Base-by-base conservation (phyloP, 2,329 filamentous ascomycete genomes). In the Ramichloridium luteum region DNA sequence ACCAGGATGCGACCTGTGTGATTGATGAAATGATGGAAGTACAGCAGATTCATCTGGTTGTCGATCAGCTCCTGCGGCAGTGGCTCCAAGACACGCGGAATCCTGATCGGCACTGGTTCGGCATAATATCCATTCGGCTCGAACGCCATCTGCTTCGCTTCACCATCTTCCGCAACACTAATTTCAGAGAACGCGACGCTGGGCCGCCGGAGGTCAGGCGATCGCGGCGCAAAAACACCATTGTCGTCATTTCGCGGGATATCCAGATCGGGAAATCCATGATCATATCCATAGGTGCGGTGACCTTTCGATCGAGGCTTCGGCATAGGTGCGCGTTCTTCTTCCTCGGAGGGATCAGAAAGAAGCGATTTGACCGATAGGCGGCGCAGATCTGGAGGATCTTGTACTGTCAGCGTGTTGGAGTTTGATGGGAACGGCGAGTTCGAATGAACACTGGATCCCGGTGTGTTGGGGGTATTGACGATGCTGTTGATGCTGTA, bases 41-140 rank as follows among this genome's bases (percentile, higher is more conserved):
- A 78, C 43, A 90, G 65, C 39, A 90, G 56, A 47, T 90, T 88
- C 72, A 88, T 88, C 1, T 74, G 78, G 45, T 83, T 86, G 22
- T 78, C 70, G 26, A 70, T 57, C 16, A 85, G 59, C 6, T 69
- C 58, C 3, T 59, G 46, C 4, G 74, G 74, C 13, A 78, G 51
- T 3, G 65, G 66, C 35, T 66, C 71, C 17, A 77, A 52, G 31
- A 63, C 63, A 38, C 68, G 67, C 3, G 70, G 65, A 14, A 76
- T 73, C 36, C 66, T 68, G 40, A 86, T 75, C 1, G 69, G 60
- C 0, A 85, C 76, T 0, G 77, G 75, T 20, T 70, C 70, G 9
- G 68, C 66, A 55, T 86, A 86, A 47, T 86, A 86, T 2, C 73
- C 74, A 9, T 68, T 69, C 18, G 64, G 65, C 25, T 68, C 68